Percentiles rank a stretch among this genome's conserved stretches.
Conservation (phyloP, 1,139 yeast species). For the Trichomonascaceae sp. region DNA sequence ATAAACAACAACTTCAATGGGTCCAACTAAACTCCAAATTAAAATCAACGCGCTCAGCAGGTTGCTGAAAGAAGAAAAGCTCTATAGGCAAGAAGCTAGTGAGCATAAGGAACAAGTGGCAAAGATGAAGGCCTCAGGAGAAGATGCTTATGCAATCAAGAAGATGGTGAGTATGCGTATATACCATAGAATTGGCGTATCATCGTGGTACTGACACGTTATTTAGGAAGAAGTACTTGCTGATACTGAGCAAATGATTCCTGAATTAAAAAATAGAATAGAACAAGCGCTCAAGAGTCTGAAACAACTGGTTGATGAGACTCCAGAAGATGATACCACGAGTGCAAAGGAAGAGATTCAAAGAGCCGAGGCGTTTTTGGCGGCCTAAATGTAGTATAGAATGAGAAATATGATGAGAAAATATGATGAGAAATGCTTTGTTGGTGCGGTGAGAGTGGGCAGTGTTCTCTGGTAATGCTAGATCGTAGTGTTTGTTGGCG, state of each 20-base stretch:
- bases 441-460: not conserved
- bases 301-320: conserved; percentile 33
- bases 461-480: too few species aligned
- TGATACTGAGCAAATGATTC: conserved; percentile 64
- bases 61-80: conserved; percentile 61
- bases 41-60: conserved; percentile 70
- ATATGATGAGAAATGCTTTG: not conserved
- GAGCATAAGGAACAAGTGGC: conserved; percentile 52
- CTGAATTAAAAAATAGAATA: conserved; percentile 53
- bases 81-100: conserved; percentile 57
- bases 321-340: conserved; percentile 40
- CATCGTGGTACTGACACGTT: not conserved
- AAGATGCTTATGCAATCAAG: conserved; percentile 67
- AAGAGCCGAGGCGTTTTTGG: conserved; percentile 27
- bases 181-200: too few species aligned
- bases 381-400: not conserved
- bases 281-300: conserved; percentile 45
- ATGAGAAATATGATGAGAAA: not conserved
- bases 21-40: conserved; percentile 72
- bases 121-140: conserved; percentile 35
- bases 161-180: conserved; percentile 39
- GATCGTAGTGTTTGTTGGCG: too few species aligned
- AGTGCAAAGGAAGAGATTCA: conserved; percentile 36
- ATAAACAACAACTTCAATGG: conserved; percentile 34
- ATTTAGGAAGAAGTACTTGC: conserved; percentile 50